Evolutionary conservation across 805 yeast genomes (phyloP).

Genomic region (Wickerhamomyces silvicola): DNA sequence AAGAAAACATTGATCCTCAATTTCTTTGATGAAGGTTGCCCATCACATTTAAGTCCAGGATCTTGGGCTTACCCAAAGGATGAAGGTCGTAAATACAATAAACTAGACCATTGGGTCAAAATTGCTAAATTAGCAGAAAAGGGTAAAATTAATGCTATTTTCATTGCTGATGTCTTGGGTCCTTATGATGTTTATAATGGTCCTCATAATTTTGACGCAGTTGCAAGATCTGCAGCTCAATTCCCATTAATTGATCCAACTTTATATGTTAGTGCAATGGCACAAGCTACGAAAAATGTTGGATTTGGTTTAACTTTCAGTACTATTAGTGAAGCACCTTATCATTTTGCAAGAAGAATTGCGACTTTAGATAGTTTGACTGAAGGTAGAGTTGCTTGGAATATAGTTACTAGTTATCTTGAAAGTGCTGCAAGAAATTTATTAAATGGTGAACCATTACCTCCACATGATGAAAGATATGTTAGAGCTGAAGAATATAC

Average conservation of each 20-base stretch:
- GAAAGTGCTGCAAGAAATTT: slow-evolving; percentile 31
- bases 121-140: slow-evolving; percentile 28
- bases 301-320: slow-evolving; percentile 33
- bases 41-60: slow-evolving; percentile 32
- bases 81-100: slow-evolving; percentile 20
- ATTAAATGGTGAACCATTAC: slow-evolving; percentile 27
- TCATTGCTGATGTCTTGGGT: slow-evolving; percentile 34
- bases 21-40: slow-evolving; percentile 27
- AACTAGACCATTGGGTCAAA: slow-evolving; percentile 30
- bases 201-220: slow-evolving; percentile 24
- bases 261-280: slow-evolving; percentile 31
- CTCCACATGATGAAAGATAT: slow-evolving; percentile 34
- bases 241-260: slow-evolving; percentile 33
- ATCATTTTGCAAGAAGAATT: slow-evolving; percentile 31
- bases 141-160: slow-evolving; percentile 30
- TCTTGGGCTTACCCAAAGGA: too few species aligned
- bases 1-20: slow-evolving; percentile 26
- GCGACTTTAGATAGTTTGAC: slow-evolving; percentile 36
- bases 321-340: slow-evolving; percentile 36
- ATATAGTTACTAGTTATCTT: slow-evolving; percentile 33
- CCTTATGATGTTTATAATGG: slow-evolving; percentile 34
- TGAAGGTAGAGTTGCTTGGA: slow-evolving; percentile 37
- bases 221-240: slow-evolving; percentile 24
- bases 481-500: slow-evolving; percentile 31
- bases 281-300: slow-evolving; percentile 30